phyloP scores from a whole-genome alignment of 331 rosid genomes.

The Pyrus hybrid region DNA sequence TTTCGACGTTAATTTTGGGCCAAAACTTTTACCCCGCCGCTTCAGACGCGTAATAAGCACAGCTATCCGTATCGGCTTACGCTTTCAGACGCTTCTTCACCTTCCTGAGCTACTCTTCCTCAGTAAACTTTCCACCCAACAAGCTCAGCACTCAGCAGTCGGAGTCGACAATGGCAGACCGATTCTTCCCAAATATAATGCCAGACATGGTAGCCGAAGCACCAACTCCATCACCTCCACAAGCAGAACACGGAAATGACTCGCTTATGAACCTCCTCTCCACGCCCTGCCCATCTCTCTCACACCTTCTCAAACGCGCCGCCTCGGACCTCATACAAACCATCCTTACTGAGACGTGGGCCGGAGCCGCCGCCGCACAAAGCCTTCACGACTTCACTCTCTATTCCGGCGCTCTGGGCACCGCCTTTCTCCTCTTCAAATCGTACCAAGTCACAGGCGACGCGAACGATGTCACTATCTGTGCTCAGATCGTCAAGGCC shows the following conservation, averaged over 20 bases:
- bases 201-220: constrained; percentile 54
- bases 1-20: too few species aligned
- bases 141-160: not conserved
- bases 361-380: constrained; percentile 30
- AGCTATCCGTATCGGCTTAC: not conserved
- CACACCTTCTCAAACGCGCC: constrained; percentile 56
- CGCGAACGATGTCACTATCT: constrained; percentile 43
- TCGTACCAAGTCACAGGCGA: constrained; percentile 40
- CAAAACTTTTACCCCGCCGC: not conserved
- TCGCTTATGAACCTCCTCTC: constrained; percentile 51
- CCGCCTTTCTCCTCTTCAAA: constrained; percentile 57
- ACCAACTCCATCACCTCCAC: constrained; percentile 16
- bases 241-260: constrained; percentile 24
- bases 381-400: constrained; percentile 46
- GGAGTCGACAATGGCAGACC: constrained; percentile 37
- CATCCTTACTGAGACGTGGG: constrained; percentile 52
- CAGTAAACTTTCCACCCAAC: not conserved
- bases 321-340: constrained; percentile 75
- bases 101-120: too few species aligned
- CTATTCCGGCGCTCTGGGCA: constrained; percentile 63
- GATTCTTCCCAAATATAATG: constrained; percentile 53
- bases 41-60: not conserved
- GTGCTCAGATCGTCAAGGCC: constrained; percentile 50
- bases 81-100: not conserved
- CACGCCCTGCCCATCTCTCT: constrained; percentile 50